These are phyloP conservation scores for Pezicula rhizophila DNA, from an alignment of 2,329 filamentous ascomycete species.

Conservation along the genomic window DNA sequence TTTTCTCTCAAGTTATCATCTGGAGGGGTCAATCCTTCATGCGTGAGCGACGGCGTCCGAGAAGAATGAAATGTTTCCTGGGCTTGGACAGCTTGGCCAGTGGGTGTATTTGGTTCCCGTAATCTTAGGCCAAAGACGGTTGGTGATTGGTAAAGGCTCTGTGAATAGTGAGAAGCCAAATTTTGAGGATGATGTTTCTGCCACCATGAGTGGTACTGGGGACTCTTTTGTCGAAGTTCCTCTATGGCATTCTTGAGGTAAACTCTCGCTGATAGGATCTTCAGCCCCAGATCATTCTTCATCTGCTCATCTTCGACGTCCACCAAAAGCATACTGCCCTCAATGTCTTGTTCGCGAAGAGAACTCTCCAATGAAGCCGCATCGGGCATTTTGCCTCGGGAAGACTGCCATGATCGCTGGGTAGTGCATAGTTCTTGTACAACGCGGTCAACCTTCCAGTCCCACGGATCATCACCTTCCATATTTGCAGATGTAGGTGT, in stretches of 20 bases:
- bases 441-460: slow-evolving; percentile 66
- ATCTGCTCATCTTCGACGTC: slow-evolving; percentile 17
- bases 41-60: not conserved
- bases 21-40: not conserved
- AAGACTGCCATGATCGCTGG: slow-evolving; percentile 41
- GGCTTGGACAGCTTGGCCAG: not conserved
- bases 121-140: not conserved
- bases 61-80: not conserved
- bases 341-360: slow-evolving; percentile 55
- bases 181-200: not conserved
- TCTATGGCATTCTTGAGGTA: slow-evolving; percentile 50
- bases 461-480: slow-evolving; percentile 57
- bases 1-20: too few relatives aligned
- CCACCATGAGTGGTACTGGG: slow-evolving; percentile 34
- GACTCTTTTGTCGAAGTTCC: slow-evolving; percentile 47
- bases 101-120: not conserved
- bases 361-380: slow-evolving; percentile 43
- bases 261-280: slow-evolving; percentile 13
- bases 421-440: slow-evolving; percentile 57
- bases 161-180: not conserved
- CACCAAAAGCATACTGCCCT: slow-evolving; percentile 18
- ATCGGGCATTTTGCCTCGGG: slow-evolving; percentile 41
- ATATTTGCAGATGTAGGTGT: slow-evolving; percentile 23
- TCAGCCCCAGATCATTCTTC: slow-evolving; percentile 20
- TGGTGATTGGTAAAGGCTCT: not conserved